Conservation (phyloP, 139 green algal species). For the Chlorella sorokiniana region DNA sequence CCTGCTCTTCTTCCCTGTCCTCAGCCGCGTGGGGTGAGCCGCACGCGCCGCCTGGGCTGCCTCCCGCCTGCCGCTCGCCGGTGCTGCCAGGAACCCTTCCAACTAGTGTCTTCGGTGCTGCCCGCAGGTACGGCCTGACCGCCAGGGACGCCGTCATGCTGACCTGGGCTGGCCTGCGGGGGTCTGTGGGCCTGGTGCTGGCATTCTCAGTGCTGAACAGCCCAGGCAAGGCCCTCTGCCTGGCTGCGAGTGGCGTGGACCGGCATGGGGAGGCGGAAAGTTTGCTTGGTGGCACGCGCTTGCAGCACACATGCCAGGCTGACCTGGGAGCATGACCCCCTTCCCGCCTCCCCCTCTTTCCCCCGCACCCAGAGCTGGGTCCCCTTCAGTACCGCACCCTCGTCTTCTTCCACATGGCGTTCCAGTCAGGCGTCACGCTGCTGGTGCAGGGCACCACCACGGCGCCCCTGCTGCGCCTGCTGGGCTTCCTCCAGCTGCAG, state of each 20-base stretch:
- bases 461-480: slow-evolving; percentile 39
- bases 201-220: not conserved
- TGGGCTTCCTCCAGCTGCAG: not conserved
- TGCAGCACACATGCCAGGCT: not conserved
- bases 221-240: too few relatives aligned
- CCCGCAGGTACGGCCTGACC: slow-evolving; percentile 53
- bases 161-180: slow-evolving; percentile 64
- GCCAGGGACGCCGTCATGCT: slow-evolving; percentile 54
- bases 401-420: slow-evolving; percentile 61
- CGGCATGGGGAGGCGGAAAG: not conserved
- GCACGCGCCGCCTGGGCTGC: not conserved
- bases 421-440: slow-evolving; percentile 45
- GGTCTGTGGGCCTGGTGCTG: slow-evolving; percentile 62
- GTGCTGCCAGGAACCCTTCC: not conserved
- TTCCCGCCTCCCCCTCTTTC: not conserved
- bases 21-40: slow-evolving; percentile 15
- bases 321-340: not conserved
- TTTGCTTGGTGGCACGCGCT: not conserved
- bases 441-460: slow-evolving; percentile 53
- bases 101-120: not conserved
- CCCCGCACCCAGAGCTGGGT: not conserved
- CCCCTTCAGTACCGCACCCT: slow-evolving; percentile 37
- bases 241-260: not conserved
- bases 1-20: slow-evolving; percentile 55
- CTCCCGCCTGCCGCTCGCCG: not conserved